Evolutionary conservation across 2,329 filamentous ascomycete species (phyloP), one percentile per base, ranked within the genome.

Genomic region (Penicillium janthinellum): DNA sequence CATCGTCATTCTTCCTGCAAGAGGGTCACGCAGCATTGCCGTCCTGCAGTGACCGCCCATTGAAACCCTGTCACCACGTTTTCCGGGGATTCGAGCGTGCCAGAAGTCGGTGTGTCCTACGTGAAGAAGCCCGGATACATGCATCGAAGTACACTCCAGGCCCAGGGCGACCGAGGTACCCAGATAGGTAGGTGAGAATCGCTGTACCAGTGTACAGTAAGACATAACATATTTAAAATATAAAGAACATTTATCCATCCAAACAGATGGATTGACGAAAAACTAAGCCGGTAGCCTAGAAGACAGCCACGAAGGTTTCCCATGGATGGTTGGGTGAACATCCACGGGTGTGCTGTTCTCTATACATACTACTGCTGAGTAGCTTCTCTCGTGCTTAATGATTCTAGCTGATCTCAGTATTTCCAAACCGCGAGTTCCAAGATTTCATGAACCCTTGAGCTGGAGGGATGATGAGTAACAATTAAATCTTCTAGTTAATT

Each of bases 81-180:
- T 61, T 65, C 56, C 54, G 50, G 61, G 56, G 56, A 48, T 50
- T 14, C 53, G 38, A 20, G 17, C 44, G 39, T 39, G 60, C 61
- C 50, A 58, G 62, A 63, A 50, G 62, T 64, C 62, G 62, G 62
- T 64, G 62, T 63, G 56, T 60, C 4, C 49, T 8, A 51, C 57
- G 50, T 54, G 48, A 4, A 17, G 22, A 47, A 47, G 17, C 20
- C 20, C 20, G 20, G 12, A 28, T 31, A 47, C 44, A 15, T 28
- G n/a, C 44, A 47, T 20, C 31, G 47, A 17, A 44, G 15, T 49
- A 35, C 12, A 35, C 10, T 35, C n/a, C 15, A 10, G n/a, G 45
- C 28, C 45, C n/a, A 20, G 17, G 25, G 28, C 31, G 31, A 34
- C 31, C 45, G 28, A 28, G 28, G 44, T 44, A 42, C 39, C 39